These are phyloP conservation scores for Evernia prunastri DNA, from an alignment of 495 filamentous ascomycete species.

Conservation along the genomic window DNA sequence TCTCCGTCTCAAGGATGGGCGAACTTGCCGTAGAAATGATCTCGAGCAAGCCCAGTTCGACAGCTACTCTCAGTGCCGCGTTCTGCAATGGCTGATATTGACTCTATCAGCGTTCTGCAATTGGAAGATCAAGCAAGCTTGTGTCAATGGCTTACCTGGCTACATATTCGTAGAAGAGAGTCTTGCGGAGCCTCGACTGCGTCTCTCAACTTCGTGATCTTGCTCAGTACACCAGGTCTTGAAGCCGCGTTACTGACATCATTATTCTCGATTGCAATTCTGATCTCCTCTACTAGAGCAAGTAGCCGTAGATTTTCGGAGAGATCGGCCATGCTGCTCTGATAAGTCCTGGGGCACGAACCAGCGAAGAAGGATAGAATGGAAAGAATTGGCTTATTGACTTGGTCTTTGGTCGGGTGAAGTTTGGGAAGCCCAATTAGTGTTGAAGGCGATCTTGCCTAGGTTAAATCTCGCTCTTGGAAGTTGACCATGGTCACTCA, in stretches of 20 bases:
- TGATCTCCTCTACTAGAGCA: not conserved
- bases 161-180: not conserved
- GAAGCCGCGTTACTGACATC: not conserved
- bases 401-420: not conserved
- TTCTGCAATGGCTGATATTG: constrained; percentile 21
- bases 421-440: not conserved
- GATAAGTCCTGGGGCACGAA: not conserved
- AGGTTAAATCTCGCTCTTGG: too few species aligned
- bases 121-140: not conserved
- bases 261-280: not conserved
- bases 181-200: constrained; percentile 1
- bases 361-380: not conserved
- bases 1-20: not conserved
- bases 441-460: not conserved
- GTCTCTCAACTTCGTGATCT: not conserved
- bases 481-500: too few species aligned
- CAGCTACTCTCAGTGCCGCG: constrained; percentile 29
- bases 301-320: not conserved
- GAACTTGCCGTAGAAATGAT: not conserved
- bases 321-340: not conserved
- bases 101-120: not conserved
- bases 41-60: constrained; percentile 19
- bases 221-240: not conserved
- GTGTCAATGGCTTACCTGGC: not conserved
- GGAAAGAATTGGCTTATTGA: not conserved